Conservation (phyloP, 352 stramenopile species). For the Globisporangium iwayamae region DNA sequence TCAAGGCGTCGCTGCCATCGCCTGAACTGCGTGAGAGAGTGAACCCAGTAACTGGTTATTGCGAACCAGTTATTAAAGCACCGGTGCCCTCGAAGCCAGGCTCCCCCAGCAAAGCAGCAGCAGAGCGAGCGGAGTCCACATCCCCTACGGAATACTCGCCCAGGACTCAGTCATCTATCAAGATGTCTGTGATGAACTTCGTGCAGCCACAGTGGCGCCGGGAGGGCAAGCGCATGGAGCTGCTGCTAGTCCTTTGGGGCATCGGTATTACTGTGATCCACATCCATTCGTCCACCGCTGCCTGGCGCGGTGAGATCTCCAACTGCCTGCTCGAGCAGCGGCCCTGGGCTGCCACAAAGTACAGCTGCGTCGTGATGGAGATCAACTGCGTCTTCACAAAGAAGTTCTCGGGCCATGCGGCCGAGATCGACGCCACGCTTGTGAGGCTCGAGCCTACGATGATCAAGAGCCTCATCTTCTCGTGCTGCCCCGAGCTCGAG, state of each 20-base stretch:
- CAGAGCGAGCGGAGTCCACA: not conserved
- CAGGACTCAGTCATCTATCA: not conserved
- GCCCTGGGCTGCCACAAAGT: not conserved
- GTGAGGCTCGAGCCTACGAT: not conserved
- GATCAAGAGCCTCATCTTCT: constrained; percentile 10
- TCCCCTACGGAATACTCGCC: not conserved
- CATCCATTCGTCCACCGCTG: not conserved
- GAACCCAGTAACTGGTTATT: not conserved
- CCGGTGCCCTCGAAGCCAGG: not conserved
- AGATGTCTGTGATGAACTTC: not conserved
- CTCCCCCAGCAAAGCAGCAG: not conserved
- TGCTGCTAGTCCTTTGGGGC: constrained; percentile 7
- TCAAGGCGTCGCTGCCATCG: constrained; percentile 2
- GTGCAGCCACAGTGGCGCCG: constrained; percentile 4
- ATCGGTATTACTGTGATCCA: not conserved
- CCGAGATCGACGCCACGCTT: not conserved
- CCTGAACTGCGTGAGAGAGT: not conserved
- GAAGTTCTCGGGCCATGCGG: not conserved
- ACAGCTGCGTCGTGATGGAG: constrained; percentile 14
- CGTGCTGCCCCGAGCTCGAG: constrained; percentile 7
- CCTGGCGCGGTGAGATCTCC: not conserved
- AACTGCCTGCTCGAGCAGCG: constrained; percentile 9
- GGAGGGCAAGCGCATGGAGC: constrained; percentile 4
- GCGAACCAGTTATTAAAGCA: not conserved
- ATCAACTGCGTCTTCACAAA: not conserved